phyloP scores from a whole-genome alignment of 108 stramenopile species.

The Skeletonema menzelii region DNA sequence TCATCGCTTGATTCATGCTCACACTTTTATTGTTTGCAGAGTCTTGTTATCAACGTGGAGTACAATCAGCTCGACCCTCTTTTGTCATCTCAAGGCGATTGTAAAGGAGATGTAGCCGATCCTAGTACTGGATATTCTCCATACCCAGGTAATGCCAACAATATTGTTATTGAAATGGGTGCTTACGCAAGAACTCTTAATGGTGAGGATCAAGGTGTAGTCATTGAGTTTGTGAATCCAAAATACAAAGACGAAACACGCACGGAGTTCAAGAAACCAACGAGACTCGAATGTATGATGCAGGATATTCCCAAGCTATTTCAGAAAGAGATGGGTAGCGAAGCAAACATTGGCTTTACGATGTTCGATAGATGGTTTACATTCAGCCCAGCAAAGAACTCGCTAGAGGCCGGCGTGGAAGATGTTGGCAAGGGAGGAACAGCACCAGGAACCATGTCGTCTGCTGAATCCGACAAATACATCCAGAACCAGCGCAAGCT shows the following conservation, averaged over 20 bases:
- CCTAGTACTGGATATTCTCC: conserved; percentile 89
- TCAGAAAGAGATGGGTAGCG: conserved; percentile 86
- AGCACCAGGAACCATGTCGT: conserved; percentile 88
- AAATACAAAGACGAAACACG: conserved; percentile 95
- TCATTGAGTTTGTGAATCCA: conserved; percentile 98
- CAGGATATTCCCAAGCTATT: conserved; percentile 97
- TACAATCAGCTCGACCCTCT: conserved; percentile 97
- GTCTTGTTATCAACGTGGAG: conserved; percentile 96
- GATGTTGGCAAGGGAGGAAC: conserved; percentile 73
- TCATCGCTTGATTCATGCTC: background rate
- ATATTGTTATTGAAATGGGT: conserved; percentile 88
- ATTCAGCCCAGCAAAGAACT: conserved; percentile 97
- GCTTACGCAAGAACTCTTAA: conserved; percentile 75
- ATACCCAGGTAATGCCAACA: conserved; percentile 96
- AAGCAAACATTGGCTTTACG: conserved; percentile 95
- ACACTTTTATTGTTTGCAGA: conserved; percentile 20
- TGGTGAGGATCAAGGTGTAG: conserved; percentile 79
- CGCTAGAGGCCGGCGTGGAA: conserved; percentile 86
- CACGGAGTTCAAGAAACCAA: conserved; percentile 98
- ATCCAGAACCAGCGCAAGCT: conserved; percentile 87
- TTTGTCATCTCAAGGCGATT: conserved; percentile 77
- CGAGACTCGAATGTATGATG: conserved; percentile 94
- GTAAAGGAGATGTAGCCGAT: conserved; percentile 93
- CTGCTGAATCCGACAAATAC: conserved; percentile 88
- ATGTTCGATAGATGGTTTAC: conserved; percentile 95